Evolutionary conservation across 495 filamentous ascomycete species (phyloP).

Genomic region (Podospora anserina): DNA sequence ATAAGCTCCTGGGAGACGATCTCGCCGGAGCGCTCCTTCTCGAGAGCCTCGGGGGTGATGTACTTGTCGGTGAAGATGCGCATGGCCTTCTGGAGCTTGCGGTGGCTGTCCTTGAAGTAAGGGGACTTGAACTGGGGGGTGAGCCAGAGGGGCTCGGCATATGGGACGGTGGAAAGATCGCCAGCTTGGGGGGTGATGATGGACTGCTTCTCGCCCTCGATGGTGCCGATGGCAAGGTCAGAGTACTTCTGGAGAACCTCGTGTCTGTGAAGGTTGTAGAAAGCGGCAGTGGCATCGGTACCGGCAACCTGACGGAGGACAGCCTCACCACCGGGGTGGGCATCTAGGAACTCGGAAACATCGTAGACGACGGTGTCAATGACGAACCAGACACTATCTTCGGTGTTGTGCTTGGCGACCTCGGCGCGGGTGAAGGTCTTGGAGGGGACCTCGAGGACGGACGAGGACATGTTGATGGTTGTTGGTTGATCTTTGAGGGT

Average conservation of each 20-base stretch:
- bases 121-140: conserved; percentile 74
- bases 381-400: conserved; percentile 75
- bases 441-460: conserved; percentile 30
- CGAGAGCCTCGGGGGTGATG: conserved; percentile 69
- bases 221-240: conserved; percentile 69
- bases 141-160: conserved; percentile 80
- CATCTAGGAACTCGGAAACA: conserved; percentile 86
- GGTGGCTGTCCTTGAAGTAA: conserved; percentile 78
- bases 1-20: conserved; percentile 75
- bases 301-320: conserved; percentile 83
- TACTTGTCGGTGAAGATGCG: conserved; percentile 71
- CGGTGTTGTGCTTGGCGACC: conserved; percentile 78
- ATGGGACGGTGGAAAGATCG: conserved; percentile 71
- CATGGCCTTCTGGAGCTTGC: conserved; percentile 64
- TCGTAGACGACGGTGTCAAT: conserved; percentile 92
- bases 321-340: conserved; percentile 81
- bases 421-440: conserved; percentile 66
- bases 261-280: conserved; percentile 91
- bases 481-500: neutral
- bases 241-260: conserved; percentile 80
- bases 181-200: conserved; percentile 68
- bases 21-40: conserved; percentile 72
- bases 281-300: conserved; percentile 79
- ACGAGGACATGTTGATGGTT: conserved; percentile 16
- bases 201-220: conserved; percentile 71